These are phyloP conservation scores for Sporothrix humicola DNA, from an alignment of 2,329 filamentous ascomycete genomes.

Conservation along the genomic window DNA sequence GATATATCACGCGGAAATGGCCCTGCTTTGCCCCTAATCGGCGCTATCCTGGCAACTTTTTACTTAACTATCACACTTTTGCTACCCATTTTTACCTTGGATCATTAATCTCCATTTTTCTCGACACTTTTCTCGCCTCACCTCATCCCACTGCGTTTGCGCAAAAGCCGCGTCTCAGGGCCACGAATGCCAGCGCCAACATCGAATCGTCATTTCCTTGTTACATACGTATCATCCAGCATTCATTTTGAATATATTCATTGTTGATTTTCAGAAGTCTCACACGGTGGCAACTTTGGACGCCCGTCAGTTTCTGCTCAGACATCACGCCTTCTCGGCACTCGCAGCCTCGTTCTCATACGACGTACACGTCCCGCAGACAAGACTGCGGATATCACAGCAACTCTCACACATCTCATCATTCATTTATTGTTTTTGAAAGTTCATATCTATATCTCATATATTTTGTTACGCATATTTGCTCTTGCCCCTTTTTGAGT, in stretches of 20 bases:
- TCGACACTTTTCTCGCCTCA: background rate
- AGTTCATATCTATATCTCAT: background rate
- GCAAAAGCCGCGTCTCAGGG: slow-evolving; percentile 9
- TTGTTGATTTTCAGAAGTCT: too few relatives aligned
- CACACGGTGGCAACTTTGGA: too few relatives aligned
- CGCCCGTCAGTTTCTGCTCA: too few relatives aligned
- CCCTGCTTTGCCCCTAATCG: background rate
- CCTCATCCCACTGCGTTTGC: background rate
- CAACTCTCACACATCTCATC: too few relatives aligned
- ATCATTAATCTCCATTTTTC: slow-evolving; percentile 1
- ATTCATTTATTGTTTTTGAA: too few relatives aligned
- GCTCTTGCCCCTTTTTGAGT: slow-evolving; percentile 7
- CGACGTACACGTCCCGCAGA: background rate
- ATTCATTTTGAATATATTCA: background rate
- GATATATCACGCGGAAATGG: background rate
- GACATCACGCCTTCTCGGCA: background rate
- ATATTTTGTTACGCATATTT: background rate
- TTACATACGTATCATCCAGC: background rate
- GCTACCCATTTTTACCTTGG: background rate
- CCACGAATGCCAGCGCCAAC: background rate
- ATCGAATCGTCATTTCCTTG: background rate
- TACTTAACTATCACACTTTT: slow-evolving; percentile 12
- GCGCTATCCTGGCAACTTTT: background rate
- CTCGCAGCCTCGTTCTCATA: background rate
- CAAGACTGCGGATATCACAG: background rate